A percentile compares a stretch with the other conserved stretches of the same genome.
phyloP scores from a whole-genome alignment of 495 filamentous ascomycete species.

The Haplographium delicatum region DNA sequence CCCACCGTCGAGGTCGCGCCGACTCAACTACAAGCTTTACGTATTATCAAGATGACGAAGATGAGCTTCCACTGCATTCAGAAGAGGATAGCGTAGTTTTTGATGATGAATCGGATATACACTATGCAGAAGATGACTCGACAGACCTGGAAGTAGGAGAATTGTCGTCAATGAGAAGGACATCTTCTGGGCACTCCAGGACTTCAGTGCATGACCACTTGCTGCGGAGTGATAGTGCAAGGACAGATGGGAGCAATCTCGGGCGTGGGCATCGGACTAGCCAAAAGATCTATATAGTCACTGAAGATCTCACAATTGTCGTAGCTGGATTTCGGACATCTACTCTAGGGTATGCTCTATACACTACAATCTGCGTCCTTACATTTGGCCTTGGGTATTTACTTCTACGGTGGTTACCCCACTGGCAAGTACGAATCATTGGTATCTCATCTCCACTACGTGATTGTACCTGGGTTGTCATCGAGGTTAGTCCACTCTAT shows the following conservation, averaged over 20 bases:
- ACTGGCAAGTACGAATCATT: slow-evolving; percentile 73
- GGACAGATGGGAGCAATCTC: slow-evolving; percentile 54
- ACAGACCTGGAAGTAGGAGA: slow-evolving; percentile 37
- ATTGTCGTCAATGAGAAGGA: slow-evolving; percentile 39
- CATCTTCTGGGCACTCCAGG: slow-evolving; percentile 45
- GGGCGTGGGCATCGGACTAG: slow-evolving; percentile 52
- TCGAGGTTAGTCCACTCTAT: slow-evolving; percentile 58
- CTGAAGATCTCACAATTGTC: slow-evolving; percentile 89
- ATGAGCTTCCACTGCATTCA: slow-evolving; percentile 16
- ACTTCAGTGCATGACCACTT: slow-evolving; percentile 67
- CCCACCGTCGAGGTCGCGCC: slow-evolving; percentile 69
- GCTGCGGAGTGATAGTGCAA: slow-evolving; percentile 55
- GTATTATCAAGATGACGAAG: slow-evolving; percentile 62
- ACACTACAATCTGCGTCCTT: slow-evolving; percentile 59
- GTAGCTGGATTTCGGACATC: slow-evolving; percentile 86
- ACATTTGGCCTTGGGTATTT: slow-evolving; percentile 78
- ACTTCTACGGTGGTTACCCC: slow-evolving; percentile 82
- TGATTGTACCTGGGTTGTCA: slow-evolving; percentile 82
- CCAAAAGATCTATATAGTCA: slow-evolving; percentile 89
- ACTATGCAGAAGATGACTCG: slow-evolving; percentile 24
- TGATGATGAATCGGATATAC: slow-evolving; percentile 22
- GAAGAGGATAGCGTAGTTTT: slow-evolving; percentile 25
- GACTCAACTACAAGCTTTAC: slow-evolving; percentile 87
- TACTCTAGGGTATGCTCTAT: slow-evolving; percentile 57
- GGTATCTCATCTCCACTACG: slow-evolving; percentile 61